These are phyloP conservation scores for Periconia digitata DNA, from an alignment of 2,329 filamentous ascomycete genomes.

Conservation along the genomic window DNA sequence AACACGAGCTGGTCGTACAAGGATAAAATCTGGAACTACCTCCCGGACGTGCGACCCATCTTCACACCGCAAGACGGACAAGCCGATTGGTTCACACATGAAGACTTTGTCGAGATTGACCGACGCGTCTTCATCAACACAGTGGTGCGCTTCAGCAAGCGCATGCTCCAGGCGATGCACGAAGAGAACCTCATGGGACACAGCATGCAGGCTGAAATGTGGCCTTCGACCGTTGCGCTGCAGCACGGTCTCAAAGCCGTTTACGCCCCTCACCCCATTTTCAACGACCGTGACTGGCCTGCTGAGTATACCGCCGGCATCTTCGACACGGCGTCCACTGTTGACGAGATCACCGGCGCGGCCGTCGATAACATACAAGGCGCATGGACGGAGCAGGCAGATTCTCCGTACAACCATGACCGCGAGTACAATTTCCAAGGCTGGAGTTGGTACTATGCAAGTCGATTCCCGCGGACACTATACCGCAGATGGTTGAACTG, in stretches of 20 bases:
- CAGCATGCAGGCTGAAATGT: slow-evolving; percentile 96
- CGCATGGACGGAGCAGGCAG: slow-evolving; percentile 47
- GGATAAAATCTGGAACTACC: slow-evolving; percentile 54
- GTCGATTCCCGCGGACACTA: slow-evolving; percentile 76
- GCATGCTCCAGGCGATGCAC: slow-evolving; percentile 85
- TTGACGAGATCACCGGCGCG: slow-evolving; percentile 24
- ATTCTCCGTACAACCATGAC: slow-evolving; percentile 56
- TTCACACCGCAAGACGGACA: slow-evolving; percentile 80
- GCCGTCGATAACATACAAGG: slow-evolving; percentile 64
- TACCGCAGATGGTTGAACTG: slow-evolving; percentile 87
- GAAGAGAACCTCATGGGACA: slow-evolving; percentile 84
- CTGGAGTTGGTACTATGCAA: slow-evolving; percentile 90
- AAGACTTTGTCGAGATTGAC: slow-evolving; percentile 53
- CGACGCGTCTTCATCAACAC: slow-evolving; percentile 89
- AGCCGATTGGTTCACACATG: slow-evolving; percentile 56
- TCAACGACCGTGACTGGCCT: slow-evolving; percentile 85
- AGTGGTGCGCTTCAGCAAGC: slow-evolving; percentile 77
- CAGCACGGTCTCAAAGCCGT: slow-evolving; percentile 94
- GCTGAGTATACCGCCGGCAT: slow-evolving; percentile 72
- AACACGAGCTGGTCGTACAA: slow-evolving; percentile 74
- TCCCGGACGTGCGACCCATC: slow-evolving; percentile 66
- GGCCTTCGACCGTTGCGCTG: slow-evolving; percentile 82
- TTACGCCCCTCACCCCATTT: slow-evolving; percentile 86
- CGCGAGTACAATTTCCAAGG: slow-evolving; percentile 87
- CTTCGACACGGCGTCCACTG: slow-evolving; percentile 63